These are phyloP conservation scores for Botryosphaeria dothidea DNA, from an alignment of 2,329 filamentous ascomycete species.

Conservation along the genomic window DNA sequence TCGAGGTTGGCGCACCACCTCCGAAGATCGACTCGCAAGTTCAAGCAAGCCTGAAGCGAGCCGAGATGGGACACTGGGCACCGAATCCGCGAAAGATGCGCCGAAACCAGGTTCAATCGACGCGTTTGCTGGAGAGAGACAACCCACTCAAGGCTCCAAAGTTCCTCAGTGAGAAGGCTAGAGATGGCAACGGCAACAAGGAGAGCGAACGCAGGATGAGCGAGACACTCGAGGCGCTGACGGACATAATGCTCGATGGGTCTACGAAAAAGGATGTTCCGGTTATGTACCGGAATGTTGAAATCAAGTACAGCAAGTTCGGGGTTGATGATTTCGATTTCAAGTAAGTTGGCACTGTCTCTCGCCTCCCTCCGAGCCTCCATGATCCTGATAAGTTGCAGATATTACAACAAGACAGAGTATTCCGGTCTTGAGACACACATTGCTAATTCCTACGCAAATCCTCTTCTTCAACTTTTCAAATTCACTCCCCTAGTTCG, in stretches of 20 bases:
- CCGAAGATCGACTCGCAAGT: constrained; percentile 71
- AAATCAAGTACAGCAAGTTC: constrained; percentile 99
- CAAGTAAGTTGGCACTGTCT: constrained; percentile 56
- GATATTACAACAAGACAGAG: constrained; percentile 90
- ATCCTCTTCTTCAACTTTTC: constrained; percentile 85
- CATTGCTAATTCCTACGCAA: constrained; percentile 95
- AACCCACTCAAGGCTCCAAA: constrained; percentile 76
- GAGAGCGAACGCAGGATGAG: constrained; percentile 41
- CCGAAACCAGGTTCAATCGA: constrained; percentile 83
- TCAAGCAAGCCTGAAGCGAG: constrained; percentile 66
- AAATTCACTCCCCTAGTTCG: constrained; percentile 86
- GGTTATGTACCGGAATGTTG: constrained; percentile 86
- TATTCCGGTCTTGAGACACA: constrained; percentile 95
- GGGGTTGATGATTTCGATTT: constrained; percentile 99
- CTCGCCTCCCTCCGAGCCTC: neutral
- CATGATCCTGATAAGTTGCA: constrained; percentile 33
- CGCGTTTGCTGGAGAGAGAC: constrained; percentile 61
- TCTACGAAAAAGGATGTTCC: constrained; percentile 80
- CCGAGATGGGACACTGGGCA: constrained; percentile 76
- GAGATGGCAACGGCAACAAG: constrained; percentile 35
- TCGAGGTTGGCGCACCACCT: constrained; percentile 82
- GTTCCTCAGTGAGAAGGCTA: constrained; percentile 90
- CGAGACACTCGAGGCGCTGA: constrained; percentile 66
- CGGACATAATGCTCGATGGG: constrained; percentile 68
- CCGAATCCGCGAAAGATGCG: constrained; percentile 71